Percentiles rank a stretch among this genome's conserved stretches.
Conservation (phyloP, 805 yeast genomes). For the Jamesozyma gamospora region DNA sequence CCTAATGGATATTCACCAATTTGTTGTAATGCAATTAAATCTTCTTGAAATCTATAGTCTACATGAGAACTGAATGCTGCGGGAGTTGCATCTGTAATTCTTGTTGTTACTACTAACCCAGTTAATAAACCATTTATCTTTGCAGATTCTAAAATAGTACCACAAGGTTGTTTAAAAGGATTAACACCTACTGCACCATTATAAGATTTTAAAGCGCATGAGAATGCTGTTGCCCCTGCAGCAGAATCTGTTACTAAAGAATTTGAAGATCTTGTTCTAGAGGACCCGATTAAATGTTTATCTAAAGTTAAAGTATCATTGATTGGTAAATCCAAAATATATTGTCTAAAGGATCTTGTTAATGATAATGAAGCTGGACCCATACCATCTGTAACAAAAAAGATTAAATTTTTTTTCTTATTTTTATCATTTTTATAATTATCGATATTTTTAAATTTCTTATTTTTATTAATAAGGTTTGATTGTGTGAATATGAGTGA, state of each 20-base stretch:
- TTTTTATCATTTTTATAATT: not conserved
- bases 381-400: constrained; percentile 93
- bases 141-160: constrained; percentile 80
- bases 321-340: constrained; percentile 33
- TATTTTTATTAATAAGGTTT: no score
- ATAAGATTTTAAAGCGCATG: constrained; percentile 74
- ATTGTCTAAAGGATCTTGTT: constrained; percentile 67
- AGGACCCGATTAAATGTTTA: constrained; percentile 64
- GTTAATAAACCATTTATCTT: constrained; percentile 72
- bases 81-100: constrained; percentile 92
- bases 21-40: constrained; percentile 79
- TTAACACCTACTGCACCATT: constrained; percentile 90
- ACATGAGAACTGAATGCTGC: constrained; percentile 82
- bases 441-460: no score
- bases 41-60: constrained; percentile 66
- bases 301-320: constrained; percentile 56
- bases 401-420: constrained; percentile 61
- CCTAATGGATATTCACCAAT: constrained; percentile 77
- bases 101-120: constrained; percentile 86
- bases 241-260: constrained; percentile 89
- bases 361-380: constrained; percentile 81
- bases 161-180: constrained; percentile 63
- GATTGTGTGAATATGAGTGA: no score
- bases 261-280: constrained; percentile 70
- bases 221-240: constrained; percentile 93